Evolutionary conservation across 139 green algal species (phyloP).

Genomic region (Gonium pectorale): DNA sequence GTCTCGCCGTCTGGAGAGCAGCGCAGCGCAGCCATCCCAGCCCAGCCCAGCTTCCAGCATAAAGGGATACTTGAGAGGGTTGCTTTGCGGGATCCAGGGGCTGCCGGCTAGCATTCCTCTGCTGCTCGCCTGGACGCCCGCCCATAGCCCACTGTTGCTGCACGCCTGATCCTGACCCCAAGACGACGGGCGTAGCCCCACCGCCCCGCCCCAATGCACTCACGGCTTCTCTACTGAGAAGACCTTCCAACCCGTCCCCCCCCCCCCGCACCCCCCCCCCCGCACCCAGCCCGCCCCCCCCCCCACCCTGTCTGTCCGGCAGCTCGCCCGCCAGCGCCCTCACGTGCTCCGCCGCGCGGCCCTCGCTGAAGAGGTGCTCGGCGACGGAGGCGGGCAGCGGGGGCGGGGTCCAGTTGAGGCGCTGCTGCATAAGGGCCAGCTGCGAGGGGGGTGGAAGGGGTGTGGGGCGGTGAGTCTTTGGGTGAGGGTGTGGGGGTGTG

Average conservation of each 20-base stretch:
- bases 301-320: conserved; percentile 57
- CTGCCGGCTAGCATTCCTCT: not conserved
- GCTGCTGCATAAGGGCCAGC: conserved; percentile 3
- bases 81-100: too few species aligned
- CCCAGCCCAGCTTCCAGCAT: too few species aligned
- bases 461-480: not conserved
- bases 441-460: not conserved
- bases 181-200: too few species aligned
- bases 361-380: conserved; percentile 67
- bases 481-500: not conserved
- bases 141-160: not conserved
- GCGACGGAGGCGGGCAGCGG: not conserved
- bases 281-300: not conserved
- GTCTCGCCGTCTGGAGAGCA: too few species aligned
- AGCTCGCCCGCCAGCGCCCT: conserved; percentile 59
- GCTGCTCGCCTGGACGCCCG: not conserved
- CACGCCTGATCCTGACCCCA: too few species aligned
- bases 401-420: conserved; percentile 27
- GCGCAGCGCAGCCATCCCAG: too few species aligned
- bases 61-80: too few species aligned
- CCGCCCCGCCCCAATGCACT: too few species aligned
- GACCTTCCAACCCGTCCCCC: not conserved
- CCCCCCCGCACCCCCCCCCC: not conserved
- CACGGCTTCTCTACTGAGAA: too few species aligned
- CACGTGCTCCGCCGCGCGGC: conserved; percentile 58